Evolutionary conservation across 805 yeast genomes (phyloP).

Genomic region (Wickerhamiella musiphila): DNA sequence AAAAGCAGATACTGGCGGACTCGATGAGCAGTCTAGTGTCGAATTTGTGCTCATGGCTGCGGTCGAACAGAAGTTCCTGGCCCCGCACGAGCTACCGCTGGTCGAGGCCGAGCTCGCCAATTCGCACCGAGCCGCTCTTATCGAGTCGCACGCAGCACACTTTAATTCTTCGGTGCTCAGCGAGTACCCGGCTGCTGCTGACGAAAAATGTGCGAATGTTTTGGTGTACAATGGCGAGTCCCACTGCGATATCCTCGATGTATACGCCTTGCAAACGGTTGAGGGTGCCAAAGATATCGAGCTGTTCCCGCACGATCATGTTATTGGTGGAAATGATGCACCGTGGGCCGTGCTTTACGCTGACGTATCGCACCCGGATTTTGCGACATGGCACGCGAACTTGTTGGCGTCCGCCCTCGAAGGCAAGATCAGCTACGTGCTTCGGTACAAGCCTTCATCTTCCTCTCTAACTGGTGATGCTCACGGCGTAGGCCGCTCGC

Average conservation of each 20-base stretch:
- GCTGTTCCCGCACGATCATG: slow-evolving; percentile 38
- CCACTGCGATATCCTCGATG: slow-evolving; percentile 52
- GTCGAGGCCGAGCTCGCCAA: slow-evolving; percentile 30
- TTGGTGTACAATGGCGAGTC: slow-evolving; percentile 32
- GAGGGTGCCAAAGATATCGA: slow-evolving; percentile 12
- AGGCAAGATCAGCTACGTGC: slow-evolving; percentile 54
- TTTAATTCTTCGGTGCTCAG: slow-evolving; percentile 27
- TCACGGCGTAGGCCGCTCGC: slow-evolving; percentile 1
- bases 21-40: slow-evolving; percentile 8
- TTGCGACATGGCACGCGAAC: slow-evolving; percentile 39
- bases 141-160: slow-evolving; percentile 44
- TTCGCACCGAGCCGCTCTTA: slow-evolving; percentile 39
- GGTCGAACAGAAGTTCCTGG: slow-evolving; percentile 6
- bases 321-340: slow-evolving; percentile 26
- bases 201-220: slow-evolving; percentile 31
- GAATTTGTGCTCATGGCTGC: slow-evolving; percentile 13
- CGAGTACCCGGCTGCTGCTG: slow-evolving; percentile 15
- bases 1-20: slow-evolving; percentile 5
- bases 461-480: slow-evolving; percentile 14
- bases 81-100: slow-evolving; percentile 7
- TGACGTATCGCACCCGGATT: slow-evolving; percentile 32
- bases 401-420: slow-evolving; percentile 39
- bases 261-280: slow-evolving; percentile 57
- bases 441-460: slow-evolving; percentile 46
- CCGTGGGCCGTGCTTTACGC: slow-evolving; percentile 58